Percentiles rank a stretch among this genome's conserved stretches.
These are phyloP conservation scores for Stephanodiscus triporus DNA, from an alignment of 108 stramenopile species.

Conservation along the genomic window DNA sequence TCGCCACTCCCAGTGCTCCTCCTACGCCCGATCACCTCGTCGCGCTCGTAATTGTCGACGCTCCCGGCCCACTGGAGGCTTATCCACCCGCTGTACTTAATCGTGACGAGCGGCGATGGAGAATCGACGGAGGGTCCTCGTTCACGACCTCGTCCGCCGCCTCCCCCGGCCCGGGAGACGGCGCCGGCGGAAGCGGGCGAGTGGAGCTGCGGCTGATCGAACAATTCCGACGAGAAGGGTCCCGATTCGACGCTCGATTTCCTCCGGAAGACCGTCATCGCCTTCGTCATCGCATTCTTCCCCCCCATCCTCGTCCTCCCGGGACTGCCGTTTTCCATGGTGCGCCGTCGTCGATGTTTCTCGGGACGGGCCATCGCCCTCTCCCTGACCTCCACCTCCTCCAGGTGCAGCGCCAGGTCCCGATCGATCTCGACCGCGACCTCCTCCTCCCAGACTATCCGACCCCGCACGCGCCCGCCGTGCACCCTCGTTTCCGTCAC, in stretches of 20 bases:
- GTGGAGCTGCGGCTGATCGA: not conserved
- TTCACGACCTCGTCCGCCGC: constrained; percentile 11
- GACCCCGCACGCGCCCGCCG: constrained; percentile 46
- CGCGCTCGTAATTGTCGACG: constrained; percentile 21
- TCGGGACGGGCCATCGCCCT: not conserved
- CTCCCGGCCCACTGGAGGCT: constrained; percentile 37
- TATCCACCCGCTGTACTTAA: constrained; percentile 48
- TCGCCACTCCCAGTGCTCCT: not conserved
- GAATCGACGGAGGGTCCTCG: constrained; percentile 13
- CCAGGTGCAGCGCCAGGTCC: constrained; percentile 10
- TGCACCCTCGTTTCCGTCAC: constrained; percentile 44
- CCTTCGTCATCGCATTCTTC: not conserved
- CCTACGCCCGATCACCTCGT: constrained; percentile 14
- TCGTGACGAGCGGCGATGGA: constrained; percentile 30
- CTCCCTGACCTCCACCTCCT: constrained; percentile 13
- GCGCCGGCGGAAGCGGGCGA: constrained; percentile 12
- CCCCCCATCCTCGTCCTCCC: not conserved
- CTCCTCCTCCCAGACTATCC: constrained; percentile 52
- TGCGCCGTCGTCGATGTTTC: not conserved
- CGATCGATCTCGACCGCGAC: constrained; percentile 30
- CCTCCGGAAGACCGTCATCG: not conserved
- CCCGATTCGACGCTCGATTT: not conserved
- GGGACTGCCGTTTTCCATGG: not conserved
- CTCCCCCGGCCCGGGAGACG: not conserved
- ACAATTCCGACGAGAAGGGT: not conserved